Base-by-base conservation (phyloP, 2,329 filamentous ascomycete species). In the Fusarium bactridioides region DNA sequence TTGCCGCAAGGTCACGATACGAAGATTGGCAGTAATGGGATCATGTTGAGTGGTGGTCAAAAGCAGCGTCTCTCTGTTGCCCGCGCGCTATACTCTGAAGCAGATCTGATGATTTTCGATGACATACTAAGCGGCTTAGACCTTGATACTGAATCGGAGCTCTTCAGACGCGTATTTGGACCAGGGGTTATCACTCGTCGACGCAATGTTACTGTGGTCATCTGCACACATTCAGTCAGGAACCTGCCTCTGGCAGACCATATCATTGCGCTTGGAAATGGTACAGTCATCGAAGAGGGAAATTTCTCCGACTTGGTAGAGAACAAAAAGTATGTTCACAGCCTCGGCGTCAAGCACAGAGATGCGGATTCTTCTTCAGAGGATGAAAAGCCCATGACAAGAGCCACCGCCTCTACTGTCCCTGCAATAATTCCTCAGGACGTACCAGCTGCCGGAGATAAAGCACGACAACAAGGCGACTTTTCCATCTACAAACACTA, bases 61-160 rank as follows among this genome's bases (percentile, higher is more conserved):
- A 77, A 76, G 48, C 79, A 82, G 7, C 77, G 82, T 4, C 73
- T 82, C 1, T 75, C 76, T 23, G 76, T 87, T 5, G 85, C 86
- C 0, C 79, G 86, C 1, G 85, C 86, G 1, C 67, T 87, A 0
- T 88, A 85, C 69, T 79, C 81, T 2, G 74, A 79, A 16, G 76
- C 78, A 1, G 72, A 84, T 18, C 73, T 86, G 35, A 68, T 85
- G 40, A 68, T 88, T 2, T 74, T 87, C 10, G 86, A 87, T 64
- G 85, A 87, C 38, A 74, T 81, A 1, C 79, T 87, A 12, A 83
- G 83, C 33, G 84, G 81, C 0, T 72, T 86, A 0, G 85, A 87
- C 65, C 77, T 81, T 5, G 76, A 83, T 6, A 88, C 86, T 1
- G 83, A 85, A 55, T 74, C 80, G 3, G 74, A 81, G 10, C 77